phyloP scores from a whole-genome alignment of 2,329 filamentous ascomycete genomes.

The Nothopassalora personata region DNA sequence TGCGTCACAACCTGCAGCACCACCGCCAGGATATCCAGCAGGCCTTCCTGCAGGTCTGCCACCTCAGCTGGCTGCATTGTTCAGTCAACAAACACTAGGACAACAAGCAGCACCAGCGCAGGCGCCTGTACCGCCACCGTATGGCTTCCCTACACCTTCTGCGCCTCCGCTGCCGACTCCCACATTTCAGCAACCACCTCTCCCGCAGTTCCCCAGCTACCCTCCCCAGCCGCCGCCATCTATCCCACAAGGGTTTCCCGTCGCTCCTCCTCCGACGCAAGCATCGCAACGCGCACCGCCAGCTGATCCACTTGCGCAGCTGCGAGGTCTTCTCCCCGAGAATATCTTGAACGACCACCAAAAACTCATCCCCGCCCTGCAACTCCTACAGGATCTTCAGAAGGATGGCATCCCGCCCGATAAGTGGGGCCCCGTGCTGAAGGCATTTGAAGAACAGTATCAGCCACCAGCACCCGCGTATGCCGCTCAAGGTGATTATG shows the following conservation, averaged over 20 bases:
- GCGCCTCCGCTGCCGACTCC: constrained; percentile 13
- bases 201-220: constrained; percentile 18
- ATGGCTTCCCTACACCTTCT: constrained; percentile 11
- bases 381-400: constrained; percentile 68
- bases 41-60: constrained; percentile 20
- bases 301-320: constrained; percentile 26
- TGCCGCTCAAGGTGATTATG: constrained; percentile 28
- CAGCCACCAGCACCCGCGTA: constrained; percentile 18
- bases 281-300: constrained; percentile 30
- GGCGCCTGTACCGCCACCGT: constrained; percentile 9
- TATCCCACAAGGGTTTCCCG: constrained; percentile 33
- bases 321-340: constrained; percentile 32
- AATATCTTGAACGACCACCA: constrained; percentile 35
- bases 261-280: constrained; percentile 56
- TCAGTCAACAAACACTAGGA: constrained; percentile 18
- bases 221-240: constrained; percentile 31
- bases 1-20: constrained; percentile 17
- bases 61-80: constrained; percentile 24
- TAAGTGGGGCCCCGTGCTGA: constrained; percentile 60
- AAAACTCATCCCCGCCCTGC: constrained; percentile 64
- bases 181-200: constrained; percentile 17
- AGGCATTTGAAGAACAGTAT: constrained; percentile 41
- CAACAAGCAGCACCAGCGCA: constrained; percentile 11
- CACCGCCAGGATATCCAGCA: constrained; percentile 11
- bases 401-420: constrained; percentile 73